phyloP scores from a whole-genome alignment of 2,329 filamentous ascomycete species.

The Emmonsia crescens region DNA sequence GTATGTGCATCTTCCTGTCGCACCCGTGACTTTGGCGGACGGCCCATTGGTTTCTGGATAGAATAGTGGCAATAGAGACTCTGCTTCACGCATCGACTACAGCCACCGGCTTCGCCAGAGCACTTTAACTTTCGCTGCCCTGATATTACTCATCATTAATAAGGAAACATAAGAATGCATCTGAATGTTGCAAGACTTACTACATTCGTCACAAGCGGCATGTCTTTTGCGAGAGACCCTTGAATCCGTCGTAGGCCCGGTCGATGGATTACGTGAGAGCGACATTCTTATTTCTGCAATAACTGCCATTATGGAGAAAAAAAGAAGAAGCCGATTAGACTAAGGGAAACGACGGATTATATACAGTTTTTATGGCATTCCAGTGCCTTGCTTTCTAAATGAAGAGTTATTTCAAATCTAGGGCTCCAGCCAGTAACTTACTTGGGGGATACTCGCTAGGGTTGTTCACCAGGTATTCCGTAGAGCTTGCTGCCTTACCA shows the following conservation, averaged over 20 bases:
- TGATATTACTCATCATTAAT: constrained; percentile 18
- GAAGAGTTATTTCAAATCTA: neutral
- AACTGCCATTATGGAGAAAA: constrained; percentile 1
- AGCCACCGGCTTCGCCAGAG: constrained; percentile 35
- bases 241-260: constrained; percentile 8
- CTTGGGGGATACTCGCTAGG: neutral
- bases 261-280: constrained; percentile 4
- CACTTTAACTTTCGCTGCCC: constrained; percentile 40
- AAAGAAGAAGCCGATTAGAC: neutral
- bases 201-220: constrained; percentile 40
- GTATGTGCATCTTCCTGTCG: constrained; percentile 18
- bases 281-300: constrained; percentile 7
- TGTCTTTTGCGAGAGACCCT: constrained; percentile 28
- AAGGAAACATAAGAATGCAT: constrained; percentile 6
- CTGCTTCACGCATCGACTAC: constrained; percentile 34
- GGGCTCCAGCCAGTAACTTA: neutral
- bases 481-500: neutral
- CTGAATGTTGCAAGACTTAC: constrained; percentile 24
- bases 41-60: constrained; percentile 39
- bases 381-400: neutral
- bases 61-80: constrained; percentile 36
- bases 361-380: neutral
- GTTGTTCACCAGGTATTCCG: too few species aligned
- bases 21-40: constrained; percentile 33
- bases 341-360: neutral